Base-by-base conservation (phyloP, 2,329 filamentous ascomycete genomes). In the Colletotrichum musae region DNA sequence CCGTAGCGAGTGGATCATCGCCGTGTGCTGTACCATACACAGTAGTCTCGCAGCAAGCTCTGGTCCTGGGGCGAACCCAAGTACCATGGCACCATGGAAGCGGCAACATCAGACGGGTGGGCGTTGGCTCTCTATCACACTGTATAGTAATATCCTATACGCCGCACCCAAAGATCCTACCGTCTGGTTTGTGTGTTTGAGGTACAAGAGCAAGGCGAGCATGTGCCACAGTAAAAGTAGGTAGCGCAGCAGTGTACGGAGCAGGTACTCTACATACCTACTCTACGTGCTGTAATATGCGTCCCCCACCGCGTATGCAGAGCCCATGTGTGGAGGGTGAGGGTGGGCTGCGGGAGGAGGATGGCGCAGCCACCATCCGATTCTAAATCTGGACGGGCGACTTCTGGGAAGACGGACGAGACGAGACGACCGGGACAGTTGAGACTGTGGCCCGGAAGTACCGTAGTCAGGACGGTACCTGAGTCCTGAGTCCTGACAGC, bases 51-150 rank as follows among this genome's bases (percentile, higher is more conserved):
- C 78, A 74, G 75, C 74, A 77, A 79, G 79, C 32, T 83, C 80
- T 83, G 81, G 61, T 43, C 53, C 60, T 58, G 53, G 54, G 81
- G 79, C 32, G 32, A 36, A 36, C 32, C 32, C 32, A 36, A 36
- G 32, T 36, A 10, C 7, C 7, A 7, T 36, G 32, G 32, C 10
- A 36, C 32, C 32, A 36, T 36, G 79, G 78, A 82, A 80, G 77
- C 75, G 77, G 78, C 79, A 81, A 81, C 77, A 79, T 80, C 77
- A 80, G 78, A 81, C 79, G 80, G 66, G 67, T 62, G 36, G 41
- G 50, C 56, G 56, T 43, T 58, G 51, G 50, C 51, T n/a, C 56
- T 28, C 45, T 39, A 28, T 10, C 54, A 56, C 58, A 61, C 41
- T 51, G 48, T 68, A 53, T 45, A 24, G 47, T 48, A 58, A 4